Percentiles rank a stretch among this genome's conserved stretches.
Evolutionary conservation across 371 early-diverging fungal species (phyloP).

Genomic region (Mortierella sp.): DNA sequence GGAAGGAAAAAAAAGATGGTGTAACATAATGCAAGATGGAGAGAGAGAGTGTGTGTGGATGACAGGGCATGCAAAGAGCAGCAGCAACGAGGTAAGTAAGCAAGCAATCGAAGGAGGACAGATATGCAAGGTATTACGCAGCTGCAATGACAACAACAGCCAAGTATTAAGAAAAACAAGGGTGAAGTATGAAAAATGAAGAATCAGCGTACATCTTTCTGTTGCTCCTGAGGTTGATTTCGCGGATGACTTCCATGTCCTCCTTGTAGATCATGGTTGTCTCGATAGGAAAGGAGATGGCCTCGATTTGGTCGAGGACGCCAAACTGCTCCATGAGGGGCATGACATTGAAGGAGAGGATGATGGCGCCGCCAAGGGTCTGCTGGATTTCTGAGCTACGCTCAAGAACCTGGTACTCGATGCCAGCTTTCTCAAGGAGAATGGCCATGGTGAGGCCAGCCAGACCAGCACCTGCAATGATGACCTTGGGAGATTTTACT

Average conservation of each 20-base stretch:
- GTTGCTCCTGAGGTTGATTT: conserved; percentile 9
- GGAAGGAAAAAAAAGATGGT: neutral
- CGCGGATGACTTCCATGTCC: conserved; percentile 13
- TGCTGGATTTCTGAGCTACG: conserved; percentile 26
- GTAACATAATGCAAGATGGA: conserved; percentile 1
- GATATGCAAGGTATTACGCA: neutral
- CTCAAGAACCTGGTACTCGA: conserved; percentile 42
- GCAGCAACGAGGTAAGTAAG: neutral
- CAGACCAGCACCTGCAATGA: conserved; percentile 47
- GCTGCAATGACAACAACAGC: neutral
- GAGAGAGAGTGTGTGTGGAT: neutral
- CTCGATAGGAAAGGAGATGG: conserved; percentile 17
- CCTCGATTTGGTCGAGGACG: conserved; percentile 26
- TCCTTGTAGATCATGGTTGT: conserved; percentile 12
- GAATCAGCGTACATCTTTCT: neutral
- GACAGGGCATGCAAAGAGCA: neutral
- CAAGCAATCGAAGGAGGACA: neutral
- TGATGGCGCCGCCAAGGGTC: conserved; percentile 33
- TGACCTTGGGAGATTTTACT: conserved; percentile 23
- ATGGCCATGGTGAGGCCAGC: conserved; percentile 30
- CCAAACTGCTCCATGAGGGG: conserved; percentile 39
- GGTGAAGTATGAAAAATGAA: neutral
- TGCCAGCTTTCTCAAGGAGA: conserved; percentile 31
- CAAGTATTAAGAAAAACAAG: neutral
- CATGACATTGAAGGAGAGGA: conserved; percentile 38